These are phyloP conservation scores for Stromatinia cepivora DNA, from an alignment of 2,329 filamentous ascomycete species.

Conservation along the genomic window DNA sequence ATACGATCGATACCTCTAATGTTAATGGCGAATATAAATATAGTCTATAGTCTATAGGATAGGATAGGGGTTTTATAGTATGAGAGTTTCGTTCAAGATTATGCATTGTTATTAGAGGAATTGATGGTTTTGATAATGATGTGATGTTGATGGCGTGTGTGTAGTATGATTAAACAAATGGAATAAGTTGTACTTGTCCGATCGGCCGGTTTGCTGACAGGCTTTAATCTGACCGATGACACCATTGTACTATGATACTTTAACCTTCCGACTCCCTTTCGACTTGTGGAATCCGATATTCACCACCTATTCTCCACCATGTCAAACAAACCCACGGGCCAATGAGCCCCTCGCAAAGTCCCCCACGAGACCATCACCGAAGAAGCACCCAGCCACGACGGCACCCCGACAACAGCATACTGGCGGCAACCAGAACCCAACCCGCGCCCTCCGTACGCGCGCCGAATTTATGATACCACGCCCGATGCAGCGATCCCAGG, in stretches of 20 bases:
- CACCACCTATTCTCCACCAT: background rate
- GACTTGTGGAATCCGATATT: background rate
- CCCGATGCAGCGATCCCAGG: background rate
- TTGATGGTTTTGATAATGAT: background rate
- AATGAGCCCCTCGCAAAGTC: background rate
- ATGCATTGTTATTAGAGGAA: background rate
- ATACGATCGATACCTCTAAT: constrained; percentile 16
- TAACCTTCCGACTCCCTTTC: background rate
- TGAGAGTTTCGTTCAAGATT: background rate
- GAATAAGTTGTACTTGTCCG: no score
- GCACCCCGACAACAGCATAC: background rate
- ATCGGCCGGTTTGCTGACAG: no score
- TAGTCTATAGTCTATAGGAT: background rate
- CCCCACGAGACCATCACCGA: background rate
- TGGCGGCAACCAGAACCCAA: background rate
- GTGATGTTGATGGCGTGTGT: no score
- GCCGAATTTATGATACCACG: constrained; percentile 2
- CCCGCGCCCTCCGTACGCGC: background rate
- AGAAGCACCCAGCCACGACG: constrained; percentile 4
- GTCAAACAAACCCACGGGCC: background rate
- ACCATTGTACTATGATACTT: background rate
- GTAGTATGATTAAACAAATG: no score
- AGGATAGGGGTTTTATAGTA: background rate
- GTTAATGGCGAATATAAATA: constrained; percentile 2
- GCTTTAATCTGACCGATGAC: no score